Evolutionary conservation across 2,329 filamentous ascomycete species (phyloP).

Genomic region (Alternaria conjuncta): DNA sequence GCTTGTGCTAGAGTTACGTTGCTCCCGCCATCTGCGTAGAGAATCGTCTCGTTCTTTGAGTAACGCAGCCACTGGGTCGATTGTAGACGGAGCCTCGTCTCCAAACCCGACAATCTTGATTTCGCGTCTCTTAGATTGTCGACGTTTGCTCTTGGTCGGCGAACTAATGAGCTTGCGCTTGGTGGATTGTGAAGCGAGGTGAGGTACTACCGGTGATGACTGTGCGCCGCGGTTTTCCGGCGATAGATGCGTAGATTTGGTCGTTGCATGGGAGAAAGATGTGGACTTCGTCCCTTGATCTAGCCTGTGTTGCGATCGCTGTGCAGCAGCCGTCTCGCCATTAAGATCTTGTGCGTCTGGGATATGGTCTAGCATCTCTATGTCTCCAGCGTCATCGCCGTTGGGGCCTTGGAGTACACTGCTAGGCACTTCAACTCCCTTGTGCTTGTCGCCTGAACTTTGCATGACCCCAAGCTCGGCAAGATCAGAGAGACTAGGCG

Average conservation of each 20-base stretch:
- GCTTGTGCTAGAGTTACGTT: conserved; percentile 19
- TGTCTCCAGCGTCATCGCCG: not conserved
- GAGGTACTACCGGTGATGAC: not conserved
- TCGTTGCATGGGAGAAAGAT: not conserved
- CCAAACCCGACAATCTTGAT: conserved; percentile 32
- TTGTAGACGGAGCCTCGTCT: not conserved
- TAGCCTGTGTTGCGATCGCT: not conserved
- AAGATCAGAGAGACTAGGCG: conserved; percentile 9
- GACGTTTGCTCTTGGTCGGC: conserved; percentile 22
- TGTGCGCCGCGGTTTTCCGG: not conserved
- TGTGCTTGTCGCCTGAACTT: not conserved
- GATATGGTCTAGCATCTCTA: not conserved
- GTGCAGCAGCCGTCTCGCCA: not conserved
- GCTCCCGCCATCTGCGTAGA: conserved; percentile 18
- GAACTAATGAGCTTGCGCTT: conserved; percentile 36
- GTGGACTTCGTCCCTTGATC: not conserved
- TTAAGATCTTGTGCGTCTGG: not conserved
- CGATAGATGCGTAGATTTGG: not conserved
- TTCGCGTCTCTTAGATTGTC: conserved; percentile 28
- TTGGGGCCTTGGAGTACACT: not conserved
- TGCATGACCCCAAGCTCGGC: not conserved
- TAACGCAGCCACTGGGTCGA: conserved; percentile 8
- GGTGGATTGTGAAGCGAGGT: not conserved
- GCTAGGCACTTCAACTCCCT: not conserved
- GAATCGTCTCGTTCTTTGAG: conserved; percentile 20